Percentiles rank a stretch among this genome's conserved stretches.
phyloP scores from a whole-genome alignment of 177 flowering plant genomes.

The Vitis hybrid region DNA sequence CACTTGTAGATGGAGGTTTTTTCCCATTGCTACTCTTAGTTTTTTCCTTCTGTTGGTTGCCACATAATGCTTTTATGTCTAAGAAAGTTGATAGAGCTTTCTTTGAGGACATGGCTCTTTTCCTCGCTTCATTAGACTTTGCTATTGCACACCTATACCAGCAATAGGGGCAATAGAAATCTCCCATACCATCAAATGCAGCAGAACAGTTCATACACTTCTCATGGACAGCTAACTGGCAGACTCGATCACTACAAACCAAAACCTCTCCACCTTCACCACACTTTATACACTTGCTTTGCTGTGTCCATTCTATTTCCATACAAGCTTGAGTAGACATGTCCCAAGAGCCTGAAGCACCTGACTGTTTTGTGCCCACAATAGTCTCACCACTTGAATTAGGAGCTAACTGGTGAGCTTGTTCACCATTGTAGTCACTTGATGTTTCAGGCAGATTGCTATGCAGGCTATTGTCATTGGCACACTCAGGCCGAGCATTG shows the following conservation, averaged over 20 bases:
- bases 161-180: constrained; percentile 57
- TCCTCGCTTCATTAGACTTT: constrained; percentile 19
- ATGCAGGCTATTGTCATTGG: neutral
- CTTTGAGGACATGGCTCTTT: constrained; percentile 29
- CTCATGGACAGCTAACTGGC: constrained; percentile 42
- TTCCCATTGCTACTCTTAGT: constrained; percentile 1
- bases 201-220: constrained; percentile 32
- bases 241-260: constrained; percentile 35
- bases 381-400: neutral
- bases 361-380: neutral
- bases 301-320: constrained; percentile 21
- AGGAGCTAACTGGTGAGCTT: neutral
- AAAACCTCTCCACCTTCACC: constrained; percentile 31
- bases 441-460: neutral
- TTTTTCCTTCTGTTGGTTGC: constrained; percentile 10
- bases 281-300: constrained; percentile 37
- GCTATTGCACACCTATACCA: constrained; percentile 23
- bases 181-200: constrained; percentile 40
- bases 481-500: neutral
- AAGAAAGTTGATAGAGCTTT: constrained; percentile 29
- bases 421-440: neutral
- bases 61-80: neutral
- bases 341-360: neutral
- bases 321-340: neutral
- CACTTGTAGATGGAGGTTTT: neutral